Percentiles rank a stretch among this genome's conserved stretches.
These are phyloP conservation scores for Rhodotorula sp. DNA, from an alignment of 1,284 basidiomycete genomes.

Conservation along the genomic window DNA sequence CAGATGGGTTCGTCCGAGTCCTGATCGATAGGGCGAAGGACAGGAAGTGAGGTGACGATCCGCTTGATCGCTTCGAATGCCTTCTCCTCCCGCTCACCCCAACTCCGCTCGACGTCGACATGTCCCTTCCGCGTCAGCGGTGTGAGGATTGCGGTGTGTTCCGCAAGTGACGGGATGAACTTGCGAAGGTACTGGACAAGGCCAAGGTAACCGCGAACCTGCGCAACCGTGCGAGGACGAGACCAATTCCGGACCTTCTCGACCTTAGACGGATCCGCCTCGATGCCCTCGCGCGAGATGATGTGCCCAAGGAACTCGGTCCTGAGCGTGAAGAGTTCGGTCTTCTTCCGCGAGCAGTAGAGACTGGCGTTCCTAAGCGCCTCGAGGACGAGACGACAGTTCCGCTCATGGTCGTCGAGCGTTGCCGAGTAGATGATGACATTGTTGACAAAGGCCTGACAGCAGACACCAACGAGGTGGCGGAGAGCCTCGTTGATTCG, in stretches of 20 bases:
- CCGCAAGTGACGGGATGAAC: conserved; percentile 50
- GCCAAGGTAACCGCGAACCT: conserved; percentile 51
- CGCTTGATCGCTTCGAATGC: conserved; percentile 51
- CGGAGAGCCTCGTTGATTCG: conserved; percentile 30
- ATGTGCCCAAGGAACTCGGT: conserved; percentile 51
- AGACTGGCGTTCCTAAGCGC: conserved; percentile 42
- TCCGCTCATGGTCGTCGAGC: conserved; percentile 49
- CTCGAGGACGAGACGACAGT: conserved; percentile 36
- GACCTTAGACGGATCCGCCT: conserved; percentile 48
- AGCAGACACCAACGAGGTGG: conserved; percentile 8
- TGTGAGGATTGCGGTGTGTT: conserved; percentile 48
- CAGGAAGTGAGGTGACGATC: conserved; percentile 44
- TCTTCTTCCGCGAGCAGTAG: conserved; percentile 49
- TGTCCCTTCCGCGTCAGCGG: conserved; percentile 47
- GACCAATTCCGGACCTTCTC: conserved; percentile 51
- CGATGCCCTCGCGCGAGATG: conserved; percentile 49
- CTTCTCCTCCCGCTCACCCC: conserved; percentile 10
- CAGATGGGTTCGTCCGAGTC: conserved; percentile 32
- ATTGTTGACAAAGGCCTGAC: conserved; percentile 52
- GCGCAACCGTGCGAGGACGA: conserved; percentile 40
- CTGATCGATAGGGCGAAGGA: conserved; percentile 48
- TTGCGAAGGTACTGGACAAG: conserved; percentile 50
- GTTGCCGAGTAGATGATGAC: conserved; percentile 54
- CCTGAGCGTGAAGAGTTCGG: conserved; percentile 41
- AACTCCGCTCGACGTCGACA: not conserved